Evolutionary conservation across 805 yeast species (phyloP).

Genomic region (Starmera dryadoides): DNA sequence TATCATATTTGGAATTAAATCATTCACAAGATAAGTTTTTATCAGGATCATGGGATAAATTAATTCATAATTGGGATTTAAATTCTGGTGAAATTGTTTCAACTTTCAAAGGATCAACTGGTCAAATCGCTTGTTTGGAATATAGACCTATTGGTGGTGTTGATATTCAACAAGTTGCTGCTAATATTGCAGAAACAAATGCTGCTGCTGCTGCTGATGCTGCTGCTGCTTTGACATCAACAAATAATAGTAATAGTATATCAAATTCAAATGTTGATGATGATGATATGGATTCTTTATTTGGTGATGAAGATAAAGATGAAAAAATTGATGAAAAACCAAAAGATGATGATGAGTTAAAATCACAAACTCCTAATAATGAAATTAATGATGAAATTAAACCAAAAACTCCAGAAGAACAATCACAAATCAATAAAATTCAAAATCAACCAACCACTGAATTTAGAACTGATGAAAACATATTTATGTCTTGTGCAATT

Average conservation of each 20-base stretch:
- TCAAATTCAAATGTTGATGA: slow-evolving; percentile 22
- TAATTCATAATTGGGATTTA: slow-evolving; percentile 78
- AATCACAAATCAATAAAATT: slow-evolving; percentile 3
- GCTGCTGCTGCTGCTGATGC: slow-evolving; percentile 52
- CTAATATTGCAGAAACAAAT: slow-evolving; percentile 45
- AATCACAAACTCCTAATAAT: slow-evolving; percentile 18
- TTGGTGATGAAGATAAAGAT: slow-evolving; percentile 50
- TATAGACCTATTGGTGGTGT: slow-evolving; percentile 48
- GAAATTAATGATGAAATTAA: slow-evolving; percentile 20
- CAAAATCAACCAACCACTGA: slow-evolving; percentile 12
- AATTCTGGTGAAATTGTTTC: slow-evolving; percentile 53
- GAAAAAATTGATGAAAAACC: slow-evolving; percentile 16
- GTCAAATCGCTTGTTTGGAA: slow-evolving; percentile 74
- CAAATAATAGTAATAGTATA: background rate
- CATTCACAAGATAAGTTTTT: slow-evolving; percentile 54
- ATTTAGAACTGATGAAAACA: slow-evolving; percentile 28
- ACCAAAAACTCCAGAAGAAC: slow-evolving; percentile 7
- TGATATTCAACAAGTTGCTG: slow-evolving; percentile 15
- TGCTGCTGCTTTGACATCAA: slow-evolving; percentile 3
- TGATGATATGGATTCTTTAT: slow-evolving; percentile 47
- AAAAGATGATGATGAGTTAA: slow-evolving; percentile 2
- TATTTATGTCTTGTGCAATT: slow-evolving; percentile 73
- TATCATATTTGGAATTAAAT: slow-evolving; percentile 64
- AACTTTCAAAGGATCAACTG: slow-evolving; percentile 49
- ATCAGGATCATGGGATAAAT: slow-evolving; percentile 89